A percentile compares a stretch with the other conserved stretches of the same genome.
phyloP scores from a whole-genome alignment of 2,329 filamentous ascomycete species.

The Fusarium goolgardi region DNA sequence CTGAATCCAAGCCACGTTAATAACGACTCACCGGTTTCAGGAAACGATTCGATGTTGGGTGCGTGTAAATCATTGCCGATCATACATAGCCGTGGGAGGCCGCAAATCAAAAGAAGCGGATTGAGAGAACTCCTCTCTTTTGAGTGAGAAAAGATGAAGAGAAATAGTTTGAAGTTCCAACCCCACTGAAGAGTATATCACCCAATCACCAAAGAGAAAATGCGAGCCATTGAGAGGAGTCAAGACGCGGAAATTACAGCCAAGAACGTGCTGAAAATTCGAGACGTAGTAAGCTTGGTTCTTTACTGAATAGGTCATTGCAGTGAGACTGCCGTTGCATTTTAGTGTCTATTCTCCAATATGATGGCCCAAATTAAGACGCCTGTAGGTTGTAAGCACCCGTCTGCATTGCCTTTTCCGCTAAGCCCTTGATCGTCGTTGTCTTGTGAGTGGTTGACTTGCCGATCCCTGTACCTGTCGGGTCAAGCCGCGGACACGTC shows the following conservation, averaged over 20 bases:
- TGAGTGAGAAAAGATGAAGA: not conserved
- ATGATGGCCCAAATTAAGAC: not conserved
- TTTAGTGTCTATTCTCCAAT: not conserved
- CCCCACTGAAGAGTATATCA: not conserved
- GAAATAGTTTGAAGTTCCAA: not conserved
- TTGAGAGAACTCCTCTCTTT: not conserved
- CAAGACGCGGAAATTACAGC: not conserved
- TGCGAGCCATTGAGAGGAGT: not conserved
- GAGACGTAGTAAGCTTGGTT: not conserved
- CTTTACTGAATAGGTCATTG: not conserved
- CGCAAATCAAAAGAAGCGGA: not conserved
- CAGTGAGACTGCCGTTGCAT: not conserved
- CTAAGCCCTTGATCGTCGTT: not conserved
- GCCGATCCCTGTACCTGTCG: not conserved
- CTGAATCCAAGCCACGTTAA: slow-evolving; percentile 16
- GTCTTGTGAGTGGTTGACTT: not conserved
- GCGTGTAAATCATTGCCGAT: not conserved
- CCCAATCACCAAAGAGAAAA: not conserved
- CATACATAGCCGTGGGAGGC: slow-evolving; percentile 2
- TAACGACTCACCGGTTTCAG: not conserved
- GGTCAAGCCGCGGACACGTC: slow-evolving; percentile 7
- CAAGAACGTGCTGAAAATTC: not conserved
- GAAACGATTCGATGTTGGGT: not conserved
- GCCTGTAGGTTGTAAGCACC: not conserved
- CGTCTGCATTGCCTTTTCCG: not conserved